Evolutionary conservation across 345 rosid genomes (phyloP).

Genomic region (Eutrema heterophyllum): DNA sequence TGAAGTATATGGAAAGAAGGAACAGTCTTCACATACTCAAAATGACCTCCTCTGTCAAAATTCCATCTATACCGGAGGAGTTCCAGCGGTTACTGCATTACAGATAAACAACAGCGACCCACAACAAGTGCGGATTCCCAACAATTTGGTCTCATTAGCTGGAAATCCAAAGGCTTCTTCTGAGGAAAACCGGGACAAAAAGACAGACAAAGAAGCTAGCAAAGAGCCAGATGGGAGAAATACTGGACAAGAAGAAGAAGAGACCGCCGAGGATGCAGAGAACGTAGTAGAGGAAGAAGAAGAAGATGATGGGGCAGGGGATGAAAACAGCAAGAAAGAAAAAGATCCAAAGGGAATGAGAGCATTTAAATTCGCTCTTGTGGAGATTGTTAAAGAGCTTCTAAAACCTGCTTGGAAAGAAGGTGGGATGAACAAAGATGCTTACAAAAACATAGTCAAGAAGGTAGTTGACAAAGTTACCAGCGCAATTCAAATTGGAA

Average conservation of each 20-base stretch:
- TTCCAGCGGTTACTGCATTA: slow-evolving; percentile 11
- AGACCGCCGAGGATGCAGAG: slow-evolving; percentile 29
- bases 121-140: slow-evolving; percentile 22
- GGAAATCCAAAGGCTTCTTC: slow-evolving; percentile 27
- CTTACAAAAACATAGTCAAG: slow-evolving; percentile 90
- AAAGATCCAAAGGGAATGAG: slow-evolving; percentile 71
- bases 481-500: slow-evolving; percentile 58
- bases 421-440: slow-evolving; percentile 83
- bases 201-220: slow-evolving; percentile 35
- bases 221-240: slow-evolving; percentile 38
- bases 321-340: slow-evolving; percentile 47
- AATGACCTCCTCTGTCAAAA: slow-evolving; percentile 43
- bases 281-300: slow-evolving; percentile 41
- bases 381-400: slow-evolving; percentile 86
- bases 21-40: slow-evolving; percentile 40
- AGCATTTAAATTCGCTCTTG: slow-evolving; percentile 84
- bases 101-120: slow-evolving; percentile 28
- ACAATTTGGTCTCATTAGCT: slow-evolving; percentile 27
- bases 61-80: slow-evolving; percentile 35
- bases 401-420: slow-evolving; percentile 94
- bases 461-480: slow-evolving; percentile 95
- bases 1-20: slow-evolving; percentile 33
- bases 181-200: slow-evolving; percentile 28
- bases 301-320: slow-evolving; percentile 35
- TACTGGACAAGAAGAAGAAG: slow-evolving; percentile 31